Conservation (phyloP, 2,329 filamentous ascomycete species). For the Colletotrichum spinosum region DNA sequence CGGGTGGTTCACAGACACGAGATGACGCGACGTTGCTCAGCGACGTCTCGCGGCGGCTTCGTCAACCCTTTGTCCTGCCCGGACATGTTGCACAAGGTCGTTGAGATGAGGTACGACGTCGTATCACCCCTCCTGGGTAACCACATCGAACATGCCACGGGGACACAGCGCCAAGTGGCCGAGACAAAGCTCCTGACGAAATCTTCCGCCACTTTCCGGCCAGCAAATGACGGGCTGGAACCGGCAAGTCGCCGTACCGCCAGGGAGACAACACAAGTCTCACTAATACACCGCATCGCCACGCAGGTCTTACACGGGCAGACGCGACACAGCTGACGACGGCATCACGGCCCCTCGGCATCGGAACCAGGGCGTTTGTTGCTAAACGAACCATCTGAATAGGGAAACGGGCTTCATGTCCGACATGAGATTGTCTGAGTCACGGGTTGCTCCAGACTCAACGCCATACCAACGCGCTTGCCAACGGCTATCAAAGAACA, state of each 20-base stretch:
- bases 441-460: too few relatives aligned
- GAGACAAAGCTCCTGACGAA: slow-evolving; percentile 3
- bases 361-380: too few relatives aligned
- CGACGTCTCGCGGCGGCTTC: slow-evolving; percentile 8
- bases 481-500: too few relatives aligned
- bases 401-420: slow-evolving; percentile 1
- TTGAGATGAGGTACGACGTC: slow-evolving; percentile 2
- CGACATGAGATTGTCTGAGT: background rate
- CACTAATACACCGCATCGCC: slow-evolving; percentile 1
- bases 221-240: slow-evolving; percentile 1
- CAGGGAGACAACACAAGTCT: slow-evolving; percentile 22
- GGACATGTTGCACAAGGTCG: background rate
- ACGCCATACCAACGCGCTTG: too few relatives aligned
- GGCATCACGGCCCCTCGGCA: too few relatives aligned
- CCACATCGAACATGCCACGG: slow-evolving; percentile 13
- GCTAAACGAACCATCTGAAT: background rate
- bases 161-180: slow-evolving; percentile 6
- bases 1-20: slow-evolving; percentile 18
- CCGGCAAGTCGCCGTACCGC: background rate
- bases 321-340: slow-evolving; percentile 10
- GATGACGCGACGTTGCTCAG: slow-evolving; percentile 15
- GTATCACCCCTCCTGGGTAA: background rate
- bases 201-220: background rate
- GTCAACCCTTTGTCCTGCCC: background rate
- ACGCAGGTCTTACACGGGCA: slow-evolving; percentile 17